Evolutionary conservation across 495 filamentous ascomycete species (phyloP).

Genomic region (Aspergillus indologenus): DNA sequence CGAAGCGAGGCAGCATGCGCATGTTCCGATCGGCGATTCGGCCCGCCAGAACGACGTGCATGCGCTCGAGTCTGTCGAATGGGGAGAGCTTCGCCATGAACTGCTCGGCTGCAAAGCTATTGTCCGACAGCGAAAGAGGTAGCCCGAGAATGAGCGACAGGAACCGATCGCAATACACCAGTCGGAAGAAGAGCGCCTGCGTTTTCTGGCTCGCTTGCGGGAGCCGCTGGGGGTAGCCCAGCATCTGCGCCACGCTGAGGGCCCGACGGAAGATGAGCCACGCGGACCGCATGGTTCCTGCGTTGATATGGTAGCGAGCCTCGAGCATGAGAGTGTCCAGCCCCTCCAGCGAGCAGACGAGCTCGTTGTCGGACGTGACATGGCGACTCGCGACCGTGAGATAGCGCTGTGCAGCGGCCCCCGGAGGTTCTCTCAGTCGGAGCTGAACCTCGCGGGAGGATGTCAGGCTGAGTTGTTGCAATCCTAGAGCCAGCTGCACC

Average conservation of each 20-base stretch:
- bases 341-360: constrained; percentile 47
- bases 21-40: constrained; percentile 42
- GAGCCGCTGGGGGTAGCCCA: constrained; percentile 15
- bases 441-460: constrained; percentile 24
- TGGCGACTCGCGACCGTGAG: constrained; percentile 35
- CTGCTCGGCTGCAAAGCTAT: constrained; percentile 15
- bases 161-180: constrained; percentile 44
- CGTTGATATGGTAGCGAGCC: constrained; percentile 40
- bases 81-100: constrained; percentile 10
- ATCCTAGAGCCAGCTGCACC: constrained; percentile 46
- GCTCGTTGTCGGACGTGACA: constrained; percentile 48
- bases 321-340: constrained; percentile 47
- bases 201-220: constrained; percentile 10
- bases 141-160: constrained; percentile 45
- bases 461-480: constrained; percentile 40
- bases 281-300: constrained; percentile 40
- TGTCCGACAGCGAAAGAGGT: constrained; percentile 36
- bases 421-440: constrained; percentile 28
- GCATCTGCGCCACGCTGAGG: no score
- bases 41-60: constrained; percentile 30
- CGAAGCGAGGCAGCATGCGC: constrained; percentile 34
- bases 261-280: constrained; percentile 45
- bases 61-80: constrained; percentile 29
- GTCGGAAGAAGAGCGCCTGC: constrained; percentile 39
- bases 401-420: constrained; percentile 27